These are phyloP conservation scores for Sodiomyces alkalinus DNA, from an alignment of 2,329 filamentous ascomycete species.

Conservation along the genomic window DNA sequence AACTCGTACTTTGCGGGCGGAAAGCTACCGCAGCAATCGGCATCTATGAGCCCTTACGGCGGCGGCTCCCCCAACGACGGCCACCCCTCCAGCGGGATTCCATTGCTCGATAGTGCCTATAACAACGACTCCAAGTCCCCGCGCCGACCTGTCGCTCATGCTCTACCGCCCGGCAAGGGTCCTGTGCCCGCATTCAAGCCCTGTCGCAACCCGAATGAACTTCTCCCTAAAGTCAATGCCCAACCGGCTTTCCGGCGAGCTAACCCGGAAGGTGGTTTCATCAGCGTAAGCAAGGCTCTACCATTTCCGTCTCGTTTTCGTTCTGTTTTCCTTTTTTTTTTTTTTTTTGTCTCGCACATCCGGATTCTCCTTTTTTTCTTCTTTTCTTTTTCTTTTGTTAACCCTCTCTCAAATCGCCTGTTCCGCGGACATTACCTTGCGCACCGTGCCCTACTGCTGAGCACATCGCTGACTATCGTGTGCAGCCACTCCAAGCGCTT, in stretches of 20 bases:
- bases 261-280: conserved; percentile 93
- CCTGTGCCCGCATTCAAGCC: conserved; percentile 81
- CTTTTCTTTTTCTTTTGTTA: conserved; percentile 4
- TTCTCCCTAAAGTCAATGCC: conserved; percentile 68
- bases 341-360: too few species aligned
- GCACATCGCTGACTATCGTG: conserved; percentile 3
- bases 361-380: conserved; percentile 3
- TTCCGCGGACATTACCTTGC: background rate
- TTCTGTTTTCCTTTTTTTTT: too few species aligned
- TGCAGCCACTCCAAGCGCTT: conserved; percentile 80
- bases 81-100: conserved; percentile 58
- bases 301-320: background rate
- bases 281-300: conserved; percentile 72
- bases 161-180: conserved; percentile 41
- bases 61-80: conserved; percentile 51
- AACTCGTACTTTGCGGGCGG: conserved; percentile 41
- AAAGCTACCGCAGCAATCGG: conserved; percentile 47
- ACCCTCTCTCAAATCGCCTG: too few species aligned
- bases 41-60: conserved; percentile 57
- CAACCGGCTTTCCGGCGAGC: conserved; percentile 88
- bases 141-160: conserved; percentile 33
- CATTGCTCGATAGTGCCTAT: conserved; percentile 55
- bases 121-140: conserved; percentile 42
- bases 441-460: conserved; percentile 10
- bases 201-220: conserved; percentile 54